Evolutionary conservation across 2,329 filamentous ascomycete genomes (phyloP), one percentile per base, ranked within the genome.

Genomic region (Fusarium subtropicale): DNA sequence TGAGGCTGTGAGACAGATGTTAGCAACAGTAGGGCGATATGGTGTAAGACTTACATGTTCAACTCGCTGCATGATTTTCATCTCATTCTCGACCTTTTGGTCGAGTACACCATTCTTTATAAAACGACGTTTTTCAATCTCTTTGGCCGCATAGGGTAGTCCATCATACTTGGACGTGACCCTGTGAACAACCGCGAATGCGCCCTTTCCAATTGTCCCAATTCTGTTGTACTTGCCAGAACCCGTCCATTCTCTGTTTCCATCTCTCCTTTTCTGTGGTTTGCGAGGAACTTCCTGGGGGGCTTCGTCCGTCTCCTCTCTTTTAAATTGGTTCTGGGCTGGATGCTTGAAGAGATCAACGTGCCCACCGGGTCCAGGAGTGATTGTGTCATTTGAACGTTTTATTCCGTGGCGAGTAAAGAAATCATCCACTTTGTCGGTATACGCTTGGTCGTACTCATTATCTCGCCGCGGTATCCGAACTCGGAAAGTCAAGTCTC

Each of bases 71-170:
- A 99, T 98, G 73, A 99, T 98, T 70, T 89, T 92, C 91, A 99
- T 95, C 81, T 99, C 96, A 74, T 97, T 97, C 76, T 97, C 93
- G 16, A 98, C 91, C 78, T 97, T 97, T 71, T 94, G 91, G 74
- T 97, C 94, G 24, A 97, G 80, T 22, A 94, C 85, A 4, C 94
- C 94, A 73, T 97, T 96, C 81, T 97, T 97, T 83, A 97, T 92
- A 76, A 97, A 97, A 20, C 90, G 90, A 54, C 92, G 89, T 81
- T 97, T 98, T 79, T 97, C 94, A 6, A 99, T 87, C 79, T 98
- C 94, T 78, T 99, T 99, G 16, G 94, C 94, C 7, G 96, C 96
- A 75, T 92, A 97, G 0, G 95, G 88, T 31, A 88, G 84, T 2
- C 96, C 96, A 75, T 96, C 90, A 73, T 89, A 92, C 79, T 94